These are phyloP conservation scores for Dictyostelium brefeldianum DNA, from an alignment of 78 protist genomes.

Conservation along the genomic window DNA sequence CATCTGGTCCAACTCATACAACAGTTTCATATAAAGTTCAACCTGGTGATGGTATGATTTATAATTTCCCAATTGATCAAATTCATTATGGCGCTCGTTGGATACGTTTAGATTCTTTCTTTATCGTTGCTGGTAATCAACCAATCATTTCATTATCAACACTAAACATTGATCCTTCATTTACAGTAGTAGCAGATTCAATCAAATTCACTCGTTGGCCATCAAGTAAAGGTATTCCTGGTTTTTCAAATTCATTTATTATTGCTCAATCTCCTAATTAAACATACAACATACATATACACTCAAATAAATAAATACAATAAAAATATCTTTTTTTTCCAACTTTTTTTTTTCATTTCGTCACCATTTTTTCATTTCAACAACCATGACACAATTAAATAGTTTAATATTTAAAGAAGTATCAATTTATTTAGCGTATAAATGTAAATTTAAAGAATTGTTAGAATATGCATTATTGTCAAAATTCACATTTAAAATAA, in stretches of 20 bases:
- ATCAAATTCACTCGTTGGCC: slow-evolving; percentile 65
- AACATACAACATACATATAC: too few relatives aligned
- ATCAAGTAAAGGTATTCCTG: slow-evolving; percentile 44
- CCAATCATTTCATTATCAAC: slow-evolving; percentile 27
- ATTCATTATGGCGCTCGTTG: slow-evolving; percentile 77
- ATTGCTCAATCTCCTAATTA: not conserved
- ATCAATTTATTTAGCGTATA: too few relatives aligned
- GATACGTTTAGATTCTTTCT: slow-evolving; percentile 56
- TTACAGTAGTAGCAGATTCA: slow-evolving; percentile 54
- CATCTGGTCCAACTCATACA: slow-evolving; percentile 7
- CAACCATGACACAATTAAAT: too few relatives aligned
- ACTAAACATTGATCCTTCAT: not conserved
- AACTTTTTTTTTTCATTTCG: too few relatives aligned
- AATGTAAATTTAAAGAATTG: too few relatives aligned
- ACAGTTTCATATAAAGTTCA: slow-evolving; percentile 17
- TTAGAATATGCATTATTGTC: too few relatives aligned
- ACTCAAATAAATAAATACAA: too few relatives aligned
- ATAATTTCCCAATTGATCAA: slow-evolving; percentile 27
- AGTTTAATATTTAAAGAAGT: too few relatives aligned
- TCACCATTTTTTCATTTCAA: too few relatives aligned
- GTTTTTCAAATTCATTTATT: slow-evolving; percentile 17
- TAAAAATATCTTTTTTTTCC: too few relatives aligned
- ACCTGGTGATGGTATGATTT: not conserved
- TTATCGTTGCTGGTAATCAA: slow-evolving; percentile 18
- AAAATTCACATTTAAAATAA: too few relatives aligned